A percentile compares a stretch with the other conserved stretches of the same genome.
These are phyloP conservation scores for Syzygium grande DNA, from an alignment of 345 rosid genomes.

Conservation along the genomic window DNA sequence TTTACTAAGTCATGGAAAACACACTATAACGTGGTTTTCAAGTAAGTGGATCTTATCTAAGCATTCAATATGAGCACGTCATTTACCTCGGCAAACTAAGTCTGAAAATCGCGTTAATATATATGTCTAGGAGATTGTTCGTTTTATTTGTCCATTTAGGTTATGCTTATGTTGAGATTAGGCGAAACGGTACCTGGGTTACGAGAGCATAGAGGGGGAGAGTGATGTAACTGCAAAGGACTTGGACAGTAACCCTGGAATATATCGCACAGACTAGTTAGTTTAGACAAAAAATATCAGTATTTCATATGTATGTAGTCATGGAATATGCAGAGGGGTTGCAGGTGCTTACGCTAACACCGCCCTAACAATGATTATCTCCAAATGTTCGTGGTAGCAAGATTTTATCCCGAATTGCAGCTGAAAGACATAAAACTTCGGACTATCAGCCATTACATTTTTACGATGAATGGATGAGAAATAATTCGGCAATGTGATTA, in stretches of 20 bases:
- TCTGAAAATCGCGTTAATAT: neutral
- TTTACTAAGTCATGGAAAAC: neutral
- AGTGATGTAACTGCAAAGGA: conserved; percentile 67
- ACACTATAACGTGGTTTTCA: neutral
- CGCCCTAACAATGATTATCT: conserved; percentile 32
- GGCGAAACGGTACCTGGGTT: conserved; percentile 36
- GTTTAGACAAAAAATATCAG: neutral
- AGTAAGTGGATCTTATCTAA: neutral
- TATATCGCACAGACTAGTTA: neutral
- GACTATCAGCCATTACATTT: neutral
- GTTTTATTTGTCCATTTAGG: neutral
- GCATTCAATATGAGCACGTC: neutral
- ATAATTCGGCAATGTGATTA: neutral
- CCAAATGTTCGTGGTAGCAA: conserved; percentile 48
- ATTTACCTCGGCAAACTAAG: neutral
- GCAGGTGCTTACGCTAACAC: conserved; percentile 54
- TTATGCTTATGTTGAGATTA: neutral
- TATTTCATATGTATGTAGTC: neutral
- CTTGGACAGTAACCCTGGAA: conserved; percentile 53
- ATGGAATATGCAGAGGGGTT: neutral
- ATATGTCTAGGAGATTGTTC: neutral
- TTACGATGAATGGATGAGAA: neutral
- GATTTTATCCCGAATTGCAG: conserved; percentile 37
- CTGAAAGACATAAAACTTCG: conserved; percentile 14
- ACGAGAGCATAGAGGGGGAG: conserved; percentile 81